Evolutionary conservation across 2,329 filamentous ascomycete species (phyloP).

Genomic region (Raffaelea arxii): DNA sequence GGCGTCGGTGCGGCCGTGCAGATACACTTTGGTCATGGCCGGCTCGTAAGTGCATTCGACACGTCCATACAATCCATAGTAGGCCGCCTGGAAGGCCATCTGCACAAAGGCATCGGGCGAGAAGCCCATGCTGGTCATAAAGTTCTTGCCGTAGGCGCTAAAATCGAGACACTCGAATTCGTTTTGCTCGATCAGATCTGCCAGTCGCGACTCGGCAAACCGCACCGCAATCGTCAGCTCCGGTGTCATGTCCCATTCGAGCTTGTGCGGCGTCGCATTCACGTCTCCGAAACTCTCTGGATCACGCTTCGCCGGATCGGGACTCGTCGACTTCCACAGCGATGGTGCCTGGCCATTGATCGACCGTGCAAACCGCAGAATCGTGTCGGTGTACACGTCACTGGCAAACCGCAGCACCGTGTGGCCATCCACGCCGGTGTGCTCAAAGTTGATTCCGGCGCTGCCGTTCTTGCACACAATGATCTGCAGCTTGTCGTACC

Average conservation of each 20-base stretch:
- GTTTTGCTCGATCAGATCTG: constrained; percentile 92
- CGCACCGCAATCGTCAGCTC: constrained; percentile 85
- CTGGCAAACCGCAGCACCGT: constrained; percentile 94
- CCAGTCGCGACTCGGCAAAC: constrained; percentile 88
- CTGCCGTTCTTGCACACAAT: constrained; percentile 99
- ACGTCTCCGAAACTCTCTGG: constrained; percentile 88
- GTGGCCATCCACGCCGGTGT: constrained; percentile 95
- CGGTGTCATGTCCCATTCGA: constrained; percentile 95
- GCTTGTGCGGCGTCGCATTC: constrained; percentile 85
- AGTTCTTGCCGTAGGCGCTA: constrained; percentile 83
- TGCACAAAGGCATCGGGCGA: constrained; percentile 96
- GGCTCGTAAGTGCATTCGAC: constrained; percentile 96
- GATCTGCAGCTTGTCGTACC: constrained; percentile 99
- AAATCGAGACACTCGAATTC: constrained; percentile 94
- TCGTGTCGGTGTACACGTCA: constrained; percentile 95
- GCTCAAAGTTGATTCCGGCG: constrained; percentile 98
- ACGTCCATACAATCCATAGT: constrained; percentile 91
- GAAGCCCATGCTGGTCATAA: constrained; percentile 94
- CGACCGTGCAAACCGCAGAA: constrained; percentile 84
- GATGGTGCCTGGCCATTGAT: constrained; percentile 92
- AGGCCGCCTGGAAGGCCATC: constrained; percentile 97
- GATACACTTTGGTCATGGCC: constrained; percentile 92
- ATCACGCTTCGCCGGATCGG: constrained; percentile 86
- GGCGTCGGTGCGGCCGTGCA: constrained; percentile 91
- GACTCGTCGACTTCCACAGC: constrained; percentile 82